phyloP scores from a whole-genome alignment of 2,329 filamentous ascomycete genomes.

The Beauveria scarabaeidicola region DNA sequence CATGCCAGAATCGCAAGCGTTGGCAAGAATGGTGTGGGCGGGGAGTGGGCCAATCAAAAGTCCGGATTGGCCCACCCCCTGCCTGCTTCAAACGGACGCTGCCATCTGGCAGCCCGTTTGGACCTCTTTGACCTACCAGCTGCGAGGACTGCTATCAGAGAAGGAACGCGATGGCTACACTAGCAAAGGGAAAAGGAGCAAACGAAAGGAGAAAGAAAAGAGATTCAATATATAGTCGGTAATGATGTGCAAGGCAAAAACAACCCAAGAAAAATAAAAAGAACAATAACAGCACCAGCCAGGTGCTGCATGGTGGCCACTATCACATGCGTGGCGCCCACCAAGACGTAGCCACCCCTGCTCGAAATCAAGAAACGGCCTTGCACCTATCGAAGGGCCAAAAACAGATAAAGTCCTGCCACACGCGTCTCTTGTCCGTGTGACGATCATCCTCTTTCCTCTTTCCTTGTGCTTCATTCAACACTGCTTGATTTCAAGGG shows the following conservation, averaged over 20 bases:
- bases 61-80: constrained; percentile 1
- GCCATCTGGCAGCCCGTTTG: constrained; percentile 3
- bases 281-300: neutral
- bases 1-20: constrained; percentile 7
- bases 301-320: constrained; percentile 1
- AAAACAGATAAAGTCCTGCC: constrained; percentile 11
- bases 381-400: constrained; percentile 1
- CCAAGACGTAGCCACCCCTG: constrained; percentile 6
- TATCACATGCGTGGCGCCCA: constrained; percentile 11
- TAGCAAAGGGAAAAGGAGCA: neutral
- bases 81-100: constrained; percentile 1
- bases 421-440: constrained; percentile 1
- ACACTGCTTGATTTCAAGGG: neutral
- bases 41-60: neutral
- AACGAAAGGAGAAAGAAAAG: neutral
- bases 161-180: neutral
- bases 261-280: neutral
- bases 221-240: neutral
- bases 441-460: neutral
- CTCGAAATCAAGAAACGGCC: constrained; percentile 6
- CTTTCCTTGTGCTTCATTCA: neutral
- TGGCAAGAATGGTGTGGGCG: constrained; percentile 5
- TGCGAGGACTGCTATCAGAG: neutral
- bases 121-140: neutral
- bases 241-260: neutral